These are phyloP conservation scores for Phialophora verrucosa DNA, from an alignment of 2,329 filamentous ascomycete species.

Conservation along the genomic window DNA sequence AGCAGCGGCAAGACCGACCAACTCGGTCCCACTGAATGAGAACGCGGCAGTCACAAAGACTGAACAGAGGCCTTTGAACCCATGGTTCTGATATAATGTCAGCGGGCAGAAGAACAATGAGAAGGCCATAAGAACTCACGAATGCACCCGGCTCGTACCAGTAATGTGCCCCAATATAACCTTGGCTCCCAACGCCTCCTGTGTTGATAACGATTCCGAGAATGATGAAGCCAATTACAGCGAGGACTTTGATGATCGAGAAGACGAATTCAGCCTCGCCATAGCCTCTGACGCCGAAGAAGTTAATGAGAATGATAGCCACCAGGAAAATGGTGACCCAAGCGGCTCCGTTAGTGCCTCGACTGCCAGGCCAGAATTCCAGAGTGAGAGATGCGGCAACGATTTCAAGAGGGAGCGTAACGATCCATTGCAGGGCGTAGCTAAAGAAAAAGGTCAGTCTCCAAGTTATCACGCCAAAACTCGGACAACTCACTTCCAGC, in stretches of 20 bases:
- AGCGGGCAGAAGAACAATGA: slow-evolving; percentile 52
- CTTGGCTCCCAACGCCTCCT: slow-evolving; percentile 69
- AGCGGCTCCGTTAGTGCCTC: slow-evolving; percentile 67
- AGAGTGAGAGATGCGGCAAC: slow-evolving; percentile 86
- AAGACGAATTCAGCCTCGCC: slow-evolving; percentile 91
- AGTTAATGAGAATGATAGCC: slow-evolving; percentile 78
- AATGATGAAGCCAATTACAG: slow-evolving; percentile 80
- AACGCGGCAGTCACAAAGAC: slow-evolving; percentile 70
- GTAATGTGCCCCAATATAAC: slow-evolving; percentile 79
- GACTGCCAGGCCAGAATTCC: slow-evolving; percentile 70
- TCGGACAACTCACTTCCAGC: slow-evolving; percentile 74
- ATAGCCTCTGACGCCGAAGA: slow-evolving; percentile 87
- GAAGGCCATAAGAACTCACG: slow-evolving; percentile 40
- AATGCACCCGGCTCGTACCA: slow-evolving; percentile 80
- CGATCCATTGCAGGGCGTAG: slow-evolving; percentile 86
- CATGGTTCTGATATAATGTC: slow-evolving; percentile 71
- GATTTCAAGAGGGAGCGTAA: slow-evolving; percentile 82
- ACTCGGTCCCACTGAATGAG: slow-evolving; percentile 66
- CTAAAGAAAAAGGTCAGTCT: slow-evolving; percentile 49
- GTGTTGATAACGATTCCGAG: slow-evolving; percentile 70
- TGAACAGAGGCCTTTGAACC: slow-evolving; percentile 68
- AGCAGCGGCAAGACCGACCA: slow-evolving; percentile 65
- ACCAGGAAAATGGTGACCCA: slow-evolving; percentile 84
- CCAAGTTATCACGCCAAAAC: background rate
- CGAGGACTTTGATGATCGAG: slow-evolving; percentile 81